phyloP scores from a whole-genome alignment of 495 filamentous ascomycete species.

The Ramalina peruviana region DNA sequence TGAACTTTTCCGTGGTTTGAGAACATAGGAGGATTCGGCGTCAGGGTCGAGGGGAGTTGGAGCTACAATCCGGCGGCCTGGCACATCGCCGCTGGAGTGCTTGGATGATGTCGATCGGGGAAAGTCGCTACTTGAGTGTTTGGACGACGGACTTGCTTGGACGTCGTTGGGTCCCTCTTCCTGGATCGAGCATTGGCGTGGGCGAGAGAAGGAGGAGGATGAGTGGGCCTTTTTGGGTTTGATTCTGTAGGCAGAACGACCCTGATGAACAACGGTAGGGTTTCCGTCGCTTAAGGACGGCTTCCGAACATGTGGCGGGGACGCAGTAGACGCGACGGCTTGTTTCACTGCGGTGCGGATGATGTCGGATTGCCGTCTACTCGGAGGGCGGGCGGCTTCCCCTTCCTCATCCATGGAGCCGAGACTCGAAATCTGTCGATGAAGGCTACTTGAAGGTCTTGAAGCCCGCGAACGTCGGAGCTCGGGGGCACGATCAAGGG shows the following conservation, averaged over 20 bases:
- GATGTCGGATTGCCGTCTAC: slow-evolving; percentile 1
- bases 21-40: background rate
- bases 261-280: background rate
- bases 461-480: background rate
- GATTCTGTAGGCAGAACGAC: background rate
- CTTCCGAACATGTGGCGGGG: background rate
- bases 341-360: slow-evolving; percentile 1
- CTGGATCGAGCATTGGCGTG: background rate
- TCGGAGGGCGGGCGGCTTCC: background rate
- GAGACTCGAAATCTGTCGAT: background rate
- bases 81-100: too few species aligned
- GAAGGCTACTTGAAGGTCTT: background rate
- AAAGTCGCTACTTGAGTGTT: too few species aligned
- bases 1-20: background rate
- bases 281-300: background rate
- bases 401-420: background rate
- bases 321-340: background rate
- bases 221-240: background rate
- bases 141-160: too few species aligned
- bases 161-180: background rate
- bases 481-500: background rate
- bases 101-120: too few species aligned
- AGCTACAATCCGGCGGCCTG: too few species aligned
- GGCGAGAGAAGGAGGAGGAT: background rate
- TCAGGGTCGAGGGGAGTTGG: too few species aligned